A percentile compares a stretch with the other conserved stretches of the same genome.
Conservation (phyloP, 768 basidiomycete species). For the Leccinellum luteum region DNA sequence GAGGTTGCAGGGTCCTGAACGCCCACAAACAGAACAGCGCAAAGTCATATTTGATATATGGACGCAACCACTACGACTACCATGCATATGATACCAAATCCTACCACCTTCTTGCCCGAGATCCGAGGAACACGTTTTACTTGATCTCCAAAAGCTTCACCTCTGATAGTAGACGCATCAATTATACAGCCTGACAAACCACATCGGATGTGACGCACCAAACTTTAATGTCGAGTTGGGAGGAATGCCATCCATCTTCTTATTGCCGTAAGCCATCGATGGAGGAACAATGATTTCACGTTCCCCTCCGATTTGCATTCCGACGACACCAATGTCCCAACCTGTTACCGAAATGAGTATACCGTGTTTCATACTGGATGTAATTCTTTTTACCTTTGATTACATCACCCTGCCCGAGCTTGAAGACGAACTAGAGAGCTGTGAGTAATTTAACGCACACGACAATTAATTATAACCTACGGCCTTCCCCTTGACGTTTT, state of each 20-base stretch:
- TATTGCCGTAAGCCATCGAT: constrained; percentile 67
- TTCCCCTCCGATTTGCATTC: constrained; percentile 92
- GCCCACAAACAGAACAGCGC: constrained; percentile 15
- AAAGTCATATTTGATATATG: constrained; percentile 30
- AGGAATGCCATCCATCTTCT: constrained; percentile 62
- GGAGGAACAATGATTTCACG: constrained; percentile 75
- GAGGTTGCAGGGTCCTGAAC: constrained; percentile 19
- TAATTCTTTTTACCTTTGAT: constrained; percentile 65
- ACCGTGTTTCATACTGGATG: not conserved
- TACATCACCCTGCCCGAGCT: constrained; percentile 83
- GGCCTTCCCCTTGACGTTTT: constrained; percentile 81
- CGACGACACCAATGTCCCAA: constrained; percentile 90
- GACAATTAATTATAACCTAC: constrained; percentile 42
- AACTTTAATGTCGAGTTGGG: constrained; percentile 79
- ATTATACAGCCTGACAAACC: not conserved
- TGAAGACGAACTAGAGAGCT: constrained; percentile 62
- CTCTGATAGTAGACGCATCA: constrained; percentile 42
- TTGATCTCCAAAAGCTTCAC: constrained; percentile 71
- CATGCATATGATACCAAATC: constrained; percentile 15
- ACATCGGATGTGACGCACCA: constrained; percentile 46
- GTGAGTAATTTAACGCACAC: not conserved
- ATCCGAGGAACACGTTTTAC: constrained; percentile 34
- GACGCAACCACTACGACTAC: constrained; percentile 18
- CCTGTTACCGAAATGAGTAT: constrained; percentile 37
- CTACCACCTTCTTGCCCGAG: constrained; percentile 7